Evolutionary conservation across 2,329 filamentous ascomycete species (phyloP), one percentile per base, ranked within the genome.

Genomic region (Colletotrichum navitas): DNA sequence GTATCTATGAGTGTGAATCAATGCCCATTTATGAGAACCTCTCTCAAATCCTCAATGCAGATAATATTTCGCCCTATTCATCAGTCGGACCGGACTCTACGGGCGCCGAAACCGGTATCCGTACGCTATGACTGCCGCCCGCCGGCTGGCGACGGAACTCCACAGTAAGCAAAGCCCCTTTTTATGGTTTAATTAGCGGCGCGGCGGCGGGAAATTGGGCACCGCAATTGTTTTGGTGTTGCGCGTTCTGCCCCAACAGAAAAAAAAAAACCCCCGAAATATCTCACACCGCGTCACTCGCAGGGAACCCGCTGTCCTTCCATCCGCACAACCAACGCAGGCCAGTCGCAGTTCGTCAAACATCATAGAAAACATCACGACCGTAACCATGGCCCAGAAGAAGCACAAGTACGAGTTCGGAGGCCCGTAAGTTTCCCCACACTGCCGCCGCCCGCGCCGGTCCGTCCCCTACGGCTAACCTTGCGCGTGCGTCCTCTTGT

Each of bases 371-470:
- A 43, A 43, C 47, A 47, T 24, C 2, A 10, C 2, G 4, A 52
- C 0, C 1, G 16, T 41, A 26, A 32, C 8, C 12, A 71, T 71
- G 68, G 64, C 59, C 32, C 47, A 12, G 6, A 72, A 72, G 47
- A 71, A 75, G 54, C 69, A 68, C 26, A 75, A 66, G 0, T 81
- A 81, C 51, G 79, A 80, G 58, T 80, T 80, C 18, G 79, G 79
- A 41, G 79, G 79, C 72, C 79, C 79, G 79, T 80, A 66, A 77
- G 79, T 78, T 7, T 34, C 0, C 24, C 7, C 16, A 14, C 18
- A 5, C 32, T 10, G 34, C 21, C 3, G 1, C 36, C 21, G 7
- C 11, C 18, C 8, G 5, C 14, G 14, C 0, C 32, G 26, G 21
- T 16, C 24, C 21, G 45, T 47, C n/a, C n/a, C 10, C 24, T 18